Evolutionary conservation across 768 basidiomycete species (phyloP).

Genomic region (Favolaschia claudopus): DNA sequence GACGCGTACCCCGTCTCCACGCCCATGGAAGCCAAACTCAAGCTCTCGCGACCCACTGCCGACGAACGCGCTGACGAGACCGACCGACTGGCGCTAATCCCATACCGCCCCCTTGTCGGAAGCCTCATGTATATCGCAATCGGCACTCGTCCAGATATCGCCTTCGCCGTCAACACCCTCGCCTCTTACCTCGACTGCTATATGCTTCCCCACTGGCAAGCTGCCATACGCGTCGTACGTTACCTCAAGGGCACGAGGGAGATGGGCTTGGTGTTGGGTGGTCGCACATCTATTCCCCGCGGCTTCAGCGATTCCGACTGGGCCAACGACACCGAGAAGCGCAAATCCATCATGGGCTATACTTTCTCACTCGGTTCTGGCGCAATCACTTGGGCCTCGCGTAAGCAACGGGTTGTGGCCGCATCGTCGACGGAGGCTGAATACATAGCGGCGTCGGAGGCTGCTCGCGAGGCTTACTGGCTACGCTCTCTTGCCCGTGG

Average conservation of each 20-base stretch:
- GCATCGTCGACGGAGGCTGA: constrained; percentile 46
- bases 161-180: constrained; percentile 30
- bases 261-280: constrained; percentile 12
- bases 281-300: too few relatives aligned
- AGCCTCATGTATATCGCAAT: too few relatives aligned
- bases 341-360: too few relatives aligned
- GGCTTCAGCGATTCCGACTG: constrained; percentile 6
- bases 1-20: constrained; percentile 27
- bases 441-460: constrained; percentile 32
- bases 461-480: constrained; percentile 31
- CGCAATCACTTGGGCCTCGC: too few relatives aligned
- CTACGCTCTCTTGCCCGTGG: constrained; percentile 29
- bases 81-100: constrained; percentile 18
- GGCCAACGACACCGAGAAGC: background rate
- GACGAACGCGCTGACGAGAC: constrained; percentile 19
- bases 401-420: constrained; percentile 39
- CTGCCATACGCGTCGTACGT: constrained; percentile 38
- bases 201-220: constrained; percentile 39
- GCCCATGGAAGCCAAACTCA: constrained; percentile 38
- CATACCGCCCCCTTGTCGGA: constrained; percentile 36
- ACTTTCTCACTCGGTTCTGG: too few relatives aligned
- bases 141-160: too few relatives aligned
- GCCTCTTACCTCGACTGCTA: constrained; percentile 36
- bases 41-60: constrained; percentile 26
- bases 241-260: constrained; percentile 36